Evolutionary conservation across 331 rosid genomes (phyloP).

Genomic region (Pyrus hybrid): DNA sequence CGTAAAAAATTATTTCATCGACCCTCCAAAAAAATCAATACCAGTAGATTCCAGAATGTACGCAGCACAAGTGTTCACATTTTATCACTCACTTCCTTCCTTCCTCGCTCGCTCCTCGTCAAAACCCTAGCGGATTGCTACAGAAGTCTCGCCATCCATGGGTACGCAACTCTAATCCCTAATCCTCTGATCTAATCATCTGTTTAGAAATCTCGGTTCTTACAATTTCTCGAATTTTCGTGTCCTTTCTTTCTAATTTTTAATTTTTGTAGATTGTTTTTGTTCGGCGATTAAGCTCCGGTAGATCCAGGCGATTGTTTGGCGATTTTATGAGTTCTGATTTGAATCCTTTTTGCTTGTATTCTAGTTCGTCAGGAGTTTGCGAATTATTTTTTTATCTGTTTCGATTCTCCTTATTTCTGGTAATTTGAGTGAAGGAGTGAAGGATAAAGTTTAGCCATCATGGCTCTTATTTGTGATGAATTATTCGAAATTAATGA

Average conservation of each 20-base stretch:
- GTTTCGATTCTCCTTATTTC: neutral
- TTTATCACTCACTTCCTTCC: neutral
- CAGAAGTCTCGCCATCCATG: neutral
- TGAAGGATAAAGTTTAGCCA: neutral
- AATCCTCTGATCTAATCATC: neutral
- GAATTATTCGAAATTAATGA: neutral
- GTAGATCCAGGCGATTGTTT: neutral
- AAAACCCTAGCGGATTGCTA: conserved; percentile 9
- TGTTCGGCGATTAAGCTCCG: neutral
- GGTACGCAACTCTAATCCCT: neutral
- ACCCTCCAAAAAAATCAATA: too few relatives aligned
- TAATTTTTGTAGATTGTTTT: neutral
- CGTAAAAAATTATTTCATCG: too few relatives aligned
- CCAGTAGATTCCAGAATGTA: neutral
- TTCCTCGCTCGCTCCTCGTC: neutral
- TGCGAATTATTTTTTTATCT: neutral
- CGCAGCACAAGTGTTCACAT: neutral
- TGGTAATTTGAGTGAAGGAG: neutral
- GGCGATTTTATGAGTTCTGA: neutral
- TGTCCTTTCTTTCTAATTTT: neutral
- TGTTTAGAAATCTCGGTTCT: neutral
- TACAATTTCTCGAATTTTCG: neutral
- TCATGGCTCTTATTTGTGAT: neutral
- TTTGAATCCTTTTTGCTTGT: neutral
- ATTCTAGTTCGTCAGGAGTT: neutral